phyloP scores from a whole-genome alignment of 768 basidiomycete genomes.

The Lepiota venenata region DNA sequence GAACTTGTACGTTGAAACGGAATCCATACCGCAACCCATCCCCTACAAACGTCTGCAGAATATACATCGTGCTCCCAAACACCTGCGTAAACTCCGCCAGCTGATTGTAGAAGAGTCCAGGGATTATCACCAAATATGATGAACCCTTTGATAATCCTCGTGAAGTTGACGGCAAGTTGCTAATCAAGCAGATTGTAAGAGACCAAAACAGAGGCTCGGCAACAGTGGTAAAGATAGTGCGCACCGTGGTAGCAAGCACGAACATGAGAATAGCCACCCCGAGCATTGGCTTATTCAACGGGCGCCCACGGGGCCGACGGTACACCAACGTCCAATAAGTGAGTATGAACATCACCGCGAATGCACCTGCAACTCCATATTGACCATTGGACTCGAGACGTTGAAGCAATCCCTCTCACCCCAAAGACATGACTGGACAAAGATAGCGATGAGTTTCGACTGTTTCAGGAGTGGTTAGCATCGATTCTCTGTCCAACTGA shows the following conservation, averaged over 20 bases:
- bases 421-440: constrained; percentile 24
- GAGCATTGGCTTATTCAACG: constrained; percentile 28
- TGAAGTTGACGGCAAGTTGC: constrained; percentile 34
- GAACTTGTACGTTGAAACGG: not conserved
- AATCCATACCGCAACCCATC: constrained; percentile 31
- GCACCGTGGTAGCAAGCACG: constrained; percentile 27
- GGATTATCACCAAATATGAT: constrained; percentile 23
- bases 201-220: not conserved
- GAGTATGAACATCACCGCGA: constrained; percentile 25
- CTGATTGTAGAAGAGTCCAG: constrained; percentile 28
- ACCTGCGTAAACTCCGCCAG: constrained; percentile 32
- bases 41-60: constrained; percentile 34
- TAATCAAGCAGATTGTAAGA: constrained; percentile 10
- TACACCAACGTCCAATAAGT: constrained; percentile 27
- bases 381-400: constrained; percentile 3
- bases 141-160: constrained; percentile 33
- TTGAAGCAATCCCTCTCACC: constrained; percentile 9
- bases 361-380: constrained; percentile 19
- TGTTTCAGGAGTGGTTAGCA: not conserved
- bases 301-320: constrained; percentile 20
- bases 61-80: constrained; percentile 33
- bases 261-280: constrained; percentile 28
- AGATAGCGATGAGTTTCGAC: constrained; percentile 25
- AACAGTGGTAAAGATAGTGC: not conserved
- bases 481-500: not conserved